phyloP scores from a whole-genome alignment of 2,329 filamentous ascomycete genomes.

The Trichoderma cornu-damae region DNA sequence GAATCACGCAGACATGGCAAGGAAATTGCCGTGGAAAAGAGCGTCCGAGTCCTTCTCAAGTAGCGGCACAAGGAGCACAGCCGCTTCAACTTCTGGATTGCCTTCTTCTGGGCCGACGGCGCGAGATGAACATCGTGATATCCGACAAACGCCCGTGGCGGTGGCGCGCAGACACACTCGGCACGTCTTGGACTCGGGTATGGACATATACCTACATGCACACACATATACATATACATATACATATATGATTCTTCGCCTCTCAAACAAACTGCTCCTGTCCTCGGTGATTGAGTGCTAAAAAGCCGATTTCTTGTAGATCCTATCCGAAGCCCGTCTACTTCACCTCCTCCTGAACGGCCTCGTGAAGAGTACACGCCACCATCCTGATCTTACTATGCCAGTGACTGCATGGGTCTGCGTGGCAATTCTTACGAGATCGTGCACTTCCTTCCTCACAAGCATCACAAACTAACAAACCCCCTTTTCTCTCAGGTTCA shows the following conservation, averaged over 20 bases:
- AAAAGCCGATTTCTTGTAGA: constrained; percentile 22
- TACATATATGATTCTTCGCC: too few species aligned
- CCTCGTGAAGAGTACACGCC: constrained; percentile 41
- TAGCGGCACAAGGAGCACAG: background rate
- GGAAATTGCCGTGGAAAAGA: constrained; percentile 15
- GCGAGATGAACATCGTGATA: background rate
- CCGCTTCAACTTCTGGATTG: background rate
- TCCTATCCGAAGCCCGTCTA: constrained; percentile 39
- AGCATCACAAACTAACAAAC: background rate
- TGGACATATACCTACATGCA: too few species aligned
- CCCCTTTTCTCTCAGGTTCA: constrained; percentile 42
- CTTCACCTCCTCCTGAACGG: constrained; percentile 48
- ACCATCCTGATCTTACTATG: background rate
- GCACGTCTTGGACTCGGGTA: constrained; percentile 26
- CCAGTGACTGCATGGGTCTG: background rate
- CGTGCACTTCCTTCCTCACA: too few species aligned
- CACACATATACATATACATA: too few species aligned
- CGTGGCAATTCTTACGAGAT: too few species aligned
- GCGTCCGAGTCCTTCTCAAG: background rate
- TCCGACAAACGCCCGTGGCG: background rate
- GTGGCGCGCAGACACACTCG: constrained; percentile 4
- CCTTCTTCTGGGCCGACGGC: background rate
- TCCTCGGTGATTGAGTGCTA: background rate
- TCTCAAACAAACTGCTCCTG: background rate
- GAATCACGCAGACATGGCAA: constrained; percentile 6